Evolutionary conservation across 345 rosid genomes (phyloP).

Genomic region (Murraya paniculata): DNA sequence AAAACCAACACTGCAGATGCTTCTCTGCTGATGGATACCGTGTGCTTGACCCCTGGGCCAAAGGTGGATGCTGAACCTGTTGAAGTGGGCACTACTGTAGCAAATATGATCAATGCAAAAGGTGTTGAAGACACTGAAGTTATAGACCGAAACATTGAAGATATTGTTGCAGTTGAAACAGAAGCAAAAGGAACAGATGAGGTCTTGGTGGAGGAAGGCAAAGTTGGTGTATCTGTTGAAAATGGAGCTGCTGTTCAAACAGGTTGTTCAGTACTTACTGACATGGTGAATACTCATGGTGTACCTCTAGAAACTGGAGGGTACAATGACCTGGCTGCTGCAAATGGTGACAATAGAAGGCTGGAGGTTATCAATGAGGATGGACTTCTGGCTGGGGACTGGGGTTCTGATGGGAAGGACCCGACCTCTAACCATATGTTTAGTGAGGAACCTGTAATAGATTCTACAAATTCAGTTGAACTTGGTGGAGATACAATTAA

Average conservation of each 20-base stretch:
- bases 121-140: slow-evolving; percentile 29
- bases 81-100: slow-evolving; percentile 17
- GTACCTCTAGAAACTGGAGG: slow-evolving; percentile 27
- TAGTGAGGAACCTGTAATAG: slow-evolving; percentile 35
- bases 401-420: slow-evolving; percentile 34
- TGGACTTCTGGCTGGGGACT: slow-evolving; percentile 26
- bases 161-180: slow-evolving; percentile 27
- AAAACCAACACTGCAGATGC: slow-evolving; percentile 24
- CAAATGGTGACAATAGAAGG: slow-evolving; percentile 35
- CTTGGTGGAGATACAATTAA: slow-evolving; percentile 18
- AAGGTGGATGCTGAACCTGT: slow-evolving; percentile 17
- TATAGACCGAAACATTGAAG: slow-evolving; percentile 25
- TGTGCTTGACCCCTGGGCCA: slow-evolving; percentile 20
- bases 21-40: slow-evolving; percentile 25
- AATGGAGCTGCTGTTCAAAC: slow-evolving; percentile 24
- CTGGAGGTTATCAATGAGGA: slow-evolving; percentile 27
- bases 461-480: slow-evolving; percentile 23
- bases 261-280: slow-evolving; percentile 24
- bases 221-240: slow-evolving; percentile 33
- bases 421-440: slow-evolving; percentile 14
- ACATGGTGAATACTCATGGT: slow-evolving; percentile 19
- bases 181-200: slow-evolving; percentile 33
- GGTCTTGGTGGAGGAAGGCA: slow-evolving; percentile 36
- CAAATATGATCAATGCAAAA: slow-evolving; percentile 25
- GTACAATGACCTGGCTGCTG: slow-evolving; percentile 25